Evolutionary conservation across 495 filamentous ascomycete species (phyloP), one percentile per base, ranked within the genome.

Genomic region (Annulohypoxylon stygium): DNA sequence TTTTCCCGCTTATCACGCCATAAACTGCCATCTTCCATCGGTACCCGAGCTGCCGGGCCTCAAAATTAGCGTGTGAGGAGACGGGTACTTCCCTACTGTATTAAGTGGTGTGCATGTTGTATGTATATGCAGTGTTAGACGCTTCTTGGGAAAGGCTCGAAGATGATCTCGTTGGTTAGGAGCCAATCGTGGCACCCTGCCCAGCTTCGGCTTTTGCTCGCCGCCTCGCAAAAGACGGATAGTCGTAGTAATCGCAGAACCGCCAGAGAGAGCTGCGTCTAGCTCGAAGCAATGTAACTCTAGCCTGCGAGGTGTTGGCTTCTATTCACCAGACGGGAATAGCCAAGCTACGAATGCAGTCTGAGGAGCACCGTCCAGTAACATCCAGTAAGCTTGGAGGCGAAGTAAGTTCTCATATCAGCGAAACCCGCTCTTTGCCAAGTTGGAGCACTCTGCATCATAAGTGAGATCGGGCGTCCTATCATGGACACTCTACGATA

Each of bases 11-110:
- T 65, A 75, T 75, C 58, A 70, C 72, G 67, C 67, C 67, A 71
- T 75, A 39, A 68, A 71, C 67, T 71, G 72, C 72, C 61, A 70
- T 75, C 67, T 67, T 63, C 72, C 72, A 68, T 71, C 72, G 67
- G 72, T 70, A 70, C 72, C 72, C 72, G 66, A 75, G 45, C 68
- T 65, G 63, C 60, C 61, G 63, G 71, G 71, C 57, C 67, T 74
- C 39, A 33, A 53, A 53, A 39, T 48, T 61, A 25, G 33, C 30
- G 30, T 30, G 30, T 4, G 55, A 34, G 63, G 48, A 36, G 45
- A 43, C 63, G 62, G 39, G 30, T 63, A 64, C 64, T 16, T 48
- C 26, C 62, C 64, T 70, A 74, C 62, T 70, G 72, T 75, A 64
- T 47, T 47, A 33, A 57, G 45, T 67, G 59, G 50, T 33, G 43